Evolutionary conservation across 345 rosid genomes (phyloP), one percentile per base, ranked within the genome.

Genomic region (Mallotus nudiflorus): DNA sequence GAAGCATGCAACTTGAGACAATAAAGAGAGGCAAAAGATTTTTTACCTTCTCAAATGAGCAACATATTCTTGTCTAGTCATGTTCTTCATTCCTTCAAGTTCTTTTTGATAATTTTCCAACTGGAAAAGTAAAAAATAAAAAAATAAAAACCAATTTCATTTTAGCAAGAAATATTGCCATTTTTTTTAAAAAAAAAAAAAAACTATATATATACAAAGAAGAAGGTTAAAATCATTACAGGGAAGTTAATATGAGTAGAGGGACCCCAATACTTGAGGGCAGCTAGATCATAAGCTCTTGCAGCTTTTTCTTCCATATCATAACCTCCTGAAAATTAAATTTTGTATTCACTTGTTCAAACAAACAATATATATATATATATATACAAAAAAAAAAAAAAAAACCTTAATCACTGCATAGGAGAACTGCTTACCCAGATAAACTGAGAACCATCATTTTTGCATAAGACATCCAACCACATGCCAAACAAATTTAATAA

Each of bases 261-360:
- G 72, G 95, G 92, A 68, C 98, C 98, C 97, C 98, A 91, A 77
- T 94, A 94, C 90, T 94, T 94, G 83, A 94, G 89, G 70, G 98
- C 97, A 78, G 98, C 98, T 62, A 86, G 85, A 84, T 91, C 98
- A 81, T 94, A 94, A 39, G 98, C 91, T 80, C 97, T 85, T 68
- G 97, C 98, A 80, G 98, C 98, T 83, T 90, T 91, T 82, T 91
- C 98, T 83, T 94, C 98, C 95, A 88, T 85, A 76, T 94, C 98
- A 84, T 94, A 94, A 75, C 97, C 98, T 65, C 98, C 98, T 93
- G 83, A 75, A 82, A 76, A 67, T 60, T 54, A 31, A 54, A 60
- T 63, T 71, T 80, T 72, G 68, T 67, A 78, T 72, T 79, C 27
- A 66, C 71, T 73, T 67, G 54, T n/a, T n/a, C n/a, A n/a, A n/a